These are phyloP conservation scores for Aspergillus affinis DNA, from an alignment of 495 filamentous ascomycete genomes.

Conservation along the genomic window DNA sequence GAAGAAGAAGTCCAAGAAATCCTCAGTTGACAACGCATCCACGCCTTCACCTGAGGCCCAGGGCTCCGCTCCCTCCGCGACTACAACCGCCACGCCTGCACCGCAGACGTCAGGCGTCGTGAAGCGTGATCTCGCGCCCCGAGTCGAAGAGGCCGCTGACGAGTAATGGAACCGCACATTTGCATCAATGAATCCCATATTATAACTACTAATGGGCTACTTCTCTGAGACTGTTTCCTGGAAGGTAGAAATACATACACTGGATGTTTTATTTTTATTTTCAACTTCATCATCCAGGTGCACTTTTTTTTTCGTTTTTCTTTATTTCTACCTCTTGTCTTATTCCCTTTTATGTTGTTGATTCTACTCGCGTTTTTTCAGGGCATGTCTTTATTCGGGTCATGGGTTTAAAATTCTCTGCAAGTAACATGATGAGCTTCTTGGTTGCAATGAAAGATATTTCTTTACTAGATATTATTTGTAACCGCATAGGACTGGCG, in stretches of 20 bases:
- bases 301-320: background rate
- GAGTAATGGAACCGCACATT: conserved; percentile 43
- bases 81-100: conserved; percentile 58
- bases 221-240: too few species aligned
- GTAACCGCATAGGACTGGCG: too few species aligned
- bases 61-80: conserved; percentile 55
- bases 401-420: background rate
- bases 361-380: background rate
- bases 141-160: conserved; percentile 62
- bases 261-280: background rate
- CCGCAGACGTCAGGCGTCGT: conserved; percentile 45
- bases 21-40: conserved; percentile 43
- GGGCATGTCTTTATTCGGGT: background rate
- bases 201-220: background rate
- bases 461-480: too few species aligned
- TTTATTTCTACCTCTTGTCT: background rate
- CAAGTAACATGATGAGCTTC: background rate
- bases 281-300: background rate
- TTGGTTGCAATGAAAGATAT: background rate
- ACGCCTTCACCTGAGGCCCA: conserved; percentile 20
- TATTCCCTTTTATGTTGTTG: background rate
- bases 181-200: background rate
- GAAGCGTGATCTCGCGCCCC: conserved; percentile 55
- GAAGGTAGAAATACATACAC: background rate
- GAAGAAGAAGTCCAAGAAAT: conserved; percentile 69